Conservation (phyloP, 2,329 filamentous ascomycete genomes). For the Penicillium sp. region DNA sequence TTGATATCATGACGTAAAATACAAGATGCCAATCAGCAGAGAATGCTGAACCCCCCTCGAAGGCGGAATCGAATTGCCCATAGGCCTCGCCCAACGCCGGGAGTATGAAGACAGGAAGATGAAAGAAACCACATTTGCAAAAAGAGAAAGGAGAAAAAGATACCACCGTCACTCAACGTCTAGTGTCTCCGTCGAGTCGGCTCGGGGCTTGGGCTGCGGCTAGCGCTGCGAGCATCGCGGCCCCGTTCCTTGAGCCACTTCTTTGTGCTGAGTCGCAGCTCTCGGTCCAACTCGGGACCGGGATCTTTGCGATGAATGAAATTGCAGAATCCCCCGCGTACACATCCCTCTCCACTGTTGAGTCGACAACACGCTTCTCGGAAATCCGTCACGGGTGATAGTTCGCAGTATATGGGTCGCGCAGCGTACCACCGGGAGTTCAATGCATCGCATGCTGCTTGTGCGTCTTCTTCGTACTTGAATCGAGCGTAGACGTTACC, state of each 20-base stretch:
- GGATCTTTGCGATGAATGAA: constrained; percentile 99
- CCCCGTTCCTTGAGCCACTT: constrained; percentile 92
- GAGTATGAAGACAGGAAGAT: constrained; percentile 17
- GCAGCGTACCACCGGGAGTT: constrained; percentile 98
- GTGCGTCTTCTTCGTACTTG: constrained; percentile 98
- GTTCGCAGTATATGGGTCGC: constrained; percentile 95
- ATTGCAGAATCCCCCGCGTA: constrained; percentile 96
- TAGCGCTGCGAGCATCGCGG: constrained; percentile 80
- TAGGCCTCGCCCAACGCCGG: constrained; percentile 34
- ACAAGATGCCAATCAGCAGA: constrained; percentile 30
- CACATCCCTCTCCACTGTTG: constrained; percentile 93
- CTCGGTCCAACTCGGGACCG: constrained; percentile 82
- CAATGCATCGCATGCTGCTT: constrained; percentile 89
- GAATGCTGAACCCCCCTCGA: constrained; percentile 21
- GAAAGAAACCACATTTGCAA: constrained; percentile 3
- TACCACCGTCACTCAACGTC: constrained; percentile 25
- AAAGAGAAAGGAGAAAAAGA: constrained; percentile 5
- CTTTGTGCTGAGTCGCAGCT: constrained; percentile 86
- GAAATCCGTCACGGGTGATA: constrained; percentile 96
- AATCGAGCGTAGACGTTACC: constrained; percentile 99
- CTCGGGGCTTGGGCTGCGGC: constrained; percentile 84
- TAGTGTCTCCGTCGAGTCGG: constrained; percentile 75
- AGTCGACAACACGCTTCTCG: constrained; percentile 95
- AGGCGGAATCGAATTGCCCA: constrained; percentile 26
- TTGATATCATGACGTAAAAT: constrained; percentile 41